Conservation (phyloP, 208 protist species). For the Blechomonas ayalai region DNA sequence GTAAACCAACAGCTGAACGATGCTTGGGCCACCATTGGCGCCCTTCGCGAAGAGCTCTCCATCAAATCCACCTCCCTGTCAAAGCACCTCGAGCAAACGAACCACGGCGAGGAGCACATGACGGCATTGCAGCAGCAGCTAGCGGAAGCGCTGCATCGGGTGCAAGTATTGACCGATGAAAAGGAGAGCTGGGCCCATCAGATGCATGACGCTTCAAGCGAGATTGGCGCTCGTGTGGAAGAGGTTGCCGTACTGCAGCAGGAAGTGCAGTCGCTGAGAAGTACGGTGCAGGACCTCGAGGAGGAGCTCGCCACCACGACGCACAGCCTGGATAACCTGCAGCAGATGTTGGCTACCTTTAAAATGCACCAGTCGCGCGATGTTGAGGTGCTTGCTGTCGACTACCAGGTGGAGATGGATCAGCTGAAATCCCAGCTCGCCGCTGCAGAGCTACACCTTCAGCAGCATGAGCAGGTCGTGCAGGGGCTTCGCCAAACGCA, state of each 20-base stretch:
- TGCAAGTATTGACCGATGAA: constrained; percentile 45
- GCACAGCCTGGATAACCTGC: constrained; percentile 21
- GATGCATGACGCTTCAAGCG: neutral
- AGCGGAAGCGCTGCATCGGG: constrained; percentile 13
- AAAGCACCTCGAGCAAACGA: constrained; percentile 24
- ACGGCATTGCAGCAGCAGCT: constrained; percentile 20
- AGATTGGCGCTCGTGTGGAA: constrained; percentile 6
- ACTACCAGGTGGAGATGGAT: constrained; percentile 41
- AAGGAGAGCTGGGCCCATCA: constrained; percentile 10
- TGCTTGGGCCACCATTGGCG: constrained; percentile 41
- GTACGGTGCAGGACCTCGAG: constrained; percentile 25
- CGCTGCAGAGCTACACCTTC: constrained; percentile 10
- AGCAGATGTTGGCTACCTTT: constrained; percentile 32
- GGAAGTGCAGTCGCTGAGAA: constrained; percentile 33
- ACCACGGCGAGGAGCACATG: constrained; percentile 17
- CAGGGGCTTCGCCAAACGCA: constrained; percentile 1
- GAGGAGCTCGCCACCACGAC: constrained; percentile 27
- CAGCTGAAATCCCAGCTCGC: constrained; percentile 21
- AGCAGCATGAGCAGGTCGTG: constrained; percentile 10
- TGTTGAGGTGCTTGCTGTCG: constrained; percentile 22
- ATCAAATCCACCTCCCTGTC: constrained; percentile 21
- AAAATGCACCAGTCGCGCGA: constrained; percentile 21
- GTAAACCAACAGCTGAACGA: constrained; percentile 58
- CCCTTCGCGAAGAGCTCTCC: constrained; percentile 49
- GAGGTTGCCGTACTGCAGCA: constrained; percentile 10